Evolutionary conservation across 2,329 filamentous ascomycete species (phyloP).

Genomic region (Apiospora phragmitis): DNA sequence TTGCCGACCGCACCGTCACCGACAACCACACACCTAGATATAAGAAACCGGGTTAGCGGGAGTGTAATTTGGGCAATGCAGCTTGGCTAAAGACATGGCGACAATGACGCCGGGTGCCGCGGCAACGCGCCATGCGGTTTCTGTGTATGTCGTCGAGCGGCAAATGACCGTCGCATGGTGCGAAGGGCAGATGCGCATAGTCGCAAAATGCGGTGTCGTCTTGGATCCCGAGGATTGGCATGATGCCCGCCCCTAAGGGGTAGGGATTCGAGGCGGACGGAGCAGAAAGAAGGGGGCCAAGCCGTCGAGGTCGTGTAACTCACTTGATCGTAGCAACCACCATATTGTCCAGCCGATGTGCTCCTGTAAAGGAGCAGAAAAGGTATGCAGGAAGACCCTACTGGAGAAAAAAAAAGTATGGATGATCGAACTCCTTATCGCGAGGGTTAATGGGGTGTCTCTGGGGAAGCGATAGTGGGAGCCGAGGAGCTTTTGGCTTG

Average conservation of each 20-base stretch:
- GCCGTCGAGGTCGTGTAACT: conserved; percentile 29
- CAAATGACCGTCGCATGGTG: not conserved
- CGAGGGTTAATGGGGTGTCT: conserved; percentile 9
- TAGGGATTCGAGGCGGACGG: not conserved
- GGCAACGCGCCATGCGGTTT: not conserved
- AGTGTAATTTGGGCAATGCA: conserved; percentile 10
- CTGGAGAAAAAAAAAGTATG: conserved; percentile 7
- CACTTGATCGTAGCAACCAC: conserved; percentile 67
- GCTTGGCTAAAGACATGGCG: conserved; percentile 11
- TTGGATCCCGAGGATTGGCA: not conserved
- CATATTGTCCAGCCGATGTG: conserved; percentile 47
- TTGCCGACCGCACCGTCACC: conserved; percentile 99
- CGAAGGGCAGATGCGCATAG: conserved; percentile 1
- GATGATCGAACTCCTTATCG: conserved; percentile 18
- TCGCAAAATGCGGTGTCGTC: not conserved
- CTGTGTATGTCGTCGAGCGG: not conserved
- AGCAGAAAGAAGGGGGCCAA: not conserved
- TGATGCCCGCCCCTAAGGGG: not conserved
- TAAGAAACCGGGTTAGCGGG: conserved; percentile 17
- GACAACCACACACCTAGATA: conserved; percentile 88
- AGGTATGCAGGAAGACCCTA: conserved; percentile 8
- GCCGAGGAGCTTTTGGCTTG: conserved; percentile 12
- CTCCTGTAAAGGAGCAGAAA: conserved; percentile 39
- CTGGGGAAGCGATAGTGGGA: conserved; percentile 8
- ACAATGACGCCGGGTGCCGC: conserved; percentile 6